Conservation (phyloP, 805 yeast species). For the Sugiyamaella marilandica region DNA sequence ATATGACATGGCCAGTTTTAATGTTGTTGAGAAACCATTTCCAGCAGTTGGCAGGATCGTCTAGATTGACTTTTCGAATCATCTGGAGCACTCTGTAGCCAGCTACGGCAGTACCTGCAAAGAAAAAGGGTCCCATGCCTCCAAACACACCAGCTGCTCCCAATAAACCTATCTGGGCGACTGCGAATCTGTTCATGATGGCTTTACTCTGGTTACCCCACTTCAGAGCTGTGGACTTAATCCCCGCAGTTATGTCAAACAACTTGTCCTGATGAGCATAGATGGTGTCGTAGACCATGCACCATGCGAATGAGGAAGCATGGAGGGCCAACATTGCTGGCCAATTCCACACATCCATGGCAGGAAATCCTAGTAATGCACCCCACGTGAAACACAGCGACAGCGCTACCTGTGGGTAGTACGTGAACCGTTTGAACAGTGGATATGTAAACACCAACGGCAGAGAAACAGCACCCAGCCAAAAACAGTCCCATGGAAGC, state of each 20-base stretch:
- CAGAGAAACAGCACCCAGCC: slow-evolving; percentile 74
- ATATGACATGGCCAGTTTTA: slow-evolving; percentile 45
- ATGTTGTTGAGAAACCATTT: slow-evolving; percentile 71
- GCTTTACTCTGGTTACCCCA: slow-evolving; percentile 83
- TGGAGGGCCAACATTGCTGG: slow-evolving; percentile 75
- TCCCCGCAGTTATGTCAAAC: slow-evolving; percentile 85
- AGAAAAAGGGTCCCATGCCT: slow-evolving; percentile 85
- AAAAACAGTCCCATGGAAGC: slow-evolving; percentile 77
- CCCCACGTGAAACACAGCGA: slow-evolving; percentile 93
- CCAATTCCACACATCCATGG: slow-evolving; percentile 81
- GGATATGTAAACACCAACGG: slow-evolving; percentile 85
- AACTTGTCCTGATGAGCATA: slow-evolving; percentile 96
- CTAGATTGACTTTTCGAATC: slow-evolving; percentile 71
- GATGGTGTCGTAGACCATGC: slow-evolving; percentile 91
- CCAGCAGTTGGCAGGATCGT: slow-evolving; percentile 81
- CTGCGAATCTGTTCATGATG: slow-evolving; percentile 58
- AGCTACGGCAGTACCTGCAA: slow-evolving; percentile 58
- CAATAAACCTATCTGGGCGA: slow-evolving; percentile 61
- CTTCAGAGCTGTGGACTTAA: slow-evolving; percentile 89
- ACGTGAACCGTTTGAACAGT: slow-evolving; percentile 87
- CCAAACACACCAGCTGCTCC: slow-evolving; percentile 66
- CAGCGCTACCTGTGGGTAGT: slow-evolving; percentile 85
- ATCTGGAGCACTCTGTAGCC: slow-evolving; percentile 62
- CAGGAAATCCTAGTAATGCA: slow-evolving; percentile 89
- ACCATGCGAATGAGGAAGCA: slow-evolving; percentile 78